Conservation (phyloP, 2,329 filamentous ascomycete species). For the Pseudohalonectria lignicola region DNA sequence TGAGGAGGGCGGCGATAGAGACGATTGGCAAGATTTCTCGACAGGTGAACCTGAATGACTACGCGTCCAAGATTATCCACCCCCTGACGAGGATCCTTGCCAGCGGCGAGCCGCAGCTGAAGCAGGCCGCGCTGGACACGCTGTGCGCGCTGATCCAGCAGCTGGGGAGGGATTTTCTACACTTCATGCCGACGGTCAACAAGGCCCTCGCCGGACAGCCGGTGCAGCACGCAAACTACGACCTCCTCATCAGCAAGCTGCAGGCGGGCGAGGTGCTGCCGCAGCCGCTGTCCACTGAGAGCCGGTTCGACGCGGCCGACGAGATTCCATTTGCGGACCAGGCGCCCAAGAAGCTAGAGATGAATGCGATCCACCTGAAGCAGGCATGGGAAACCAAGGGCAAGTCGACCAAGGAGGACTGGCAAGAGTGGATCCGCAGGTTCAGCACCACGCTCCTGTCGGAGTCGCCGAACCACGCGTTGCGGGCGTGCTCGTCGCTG, state of each 20-base stretch:
- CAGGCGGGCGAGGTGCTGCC: constrained; percentile 93
- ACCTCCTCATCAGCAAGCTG: constrained; percentile 81
- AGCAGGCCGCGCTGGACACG: constrained; percentile 80
- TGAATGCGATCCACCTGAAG: constrained; percentile 96
- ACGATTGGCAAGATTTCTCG: constrained; percentile 89
- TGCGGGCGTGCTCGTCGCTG: constrained; percentile 84
- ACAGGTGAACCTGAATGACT: constrained; percentile 95
- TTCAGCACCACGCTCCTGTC: constrained; percentile 93
- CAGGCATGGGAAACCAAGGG: constrained; percentile 94
- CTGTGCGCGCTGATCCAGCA: constrained; percentile 93
- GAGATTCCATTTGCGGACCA: constrained; percentile 77
- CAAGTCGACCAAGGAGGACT: constrained; percentile 96
- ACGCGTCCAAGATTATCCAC: constrained; percentile 92
- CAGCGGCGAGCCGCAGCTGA: constrained; percentile 59
- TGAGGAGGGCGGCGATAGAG: constrained; percentile 85
- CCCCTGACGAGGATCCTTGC: constrained; percentile 76
- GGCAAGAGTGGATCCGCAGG: constrained; percentile 96
- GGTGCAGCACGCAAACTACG: constrained; percentile 83
- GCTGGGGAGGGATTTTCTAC: constrained; percentile 86
- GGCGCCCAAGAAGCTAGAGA: constrained; percentile 84
- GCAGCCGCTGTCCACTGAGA: constrained; percentile 82
- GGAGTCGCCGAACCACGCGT: constrained; percentile 90
- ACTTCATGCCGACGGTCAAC: constrained; percentile 89
- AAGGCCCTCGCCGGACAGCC: constrained; percentile 72
- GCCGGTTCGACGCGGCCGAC: constrained; percentile 54